Evolutionary conservation across 1,284 basidiomycete genomes (phyloP).

Genomic region (Apiotrichum sp.): DNA sequence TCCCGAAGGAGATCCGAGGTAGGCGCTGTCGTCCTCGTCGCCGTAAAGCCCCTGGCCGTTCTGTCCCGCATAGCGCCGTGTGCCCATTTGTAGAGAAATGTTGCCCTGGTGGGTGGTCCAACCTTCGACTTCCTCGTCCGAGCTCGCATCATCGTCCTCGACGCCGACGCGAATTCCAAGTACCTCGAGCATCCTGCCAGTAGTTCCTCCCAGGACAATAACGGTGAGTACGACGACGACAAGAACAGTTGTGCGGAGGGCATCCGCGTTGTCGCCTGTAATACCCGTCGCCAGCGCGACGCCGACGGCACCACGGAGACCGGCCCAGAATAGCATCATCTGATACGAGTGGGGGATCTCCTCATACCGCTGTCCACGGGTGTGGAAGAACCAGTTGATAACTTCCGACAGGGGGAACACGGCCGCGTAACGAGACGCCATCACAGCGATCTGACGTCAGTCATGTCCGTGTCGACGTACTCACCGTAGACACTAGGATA

Average conservation of each 20-base stretch:
- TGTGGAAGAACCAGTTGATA: constrained; percentile 84
- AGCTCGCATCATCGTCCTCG: constrained; percentile 78
- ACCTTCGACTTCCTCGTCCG: constrained; percentile 65
- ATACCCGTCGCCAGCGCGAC: constrained; percentile 95
- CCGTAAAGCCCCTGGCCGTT: constrained; percentile 37
- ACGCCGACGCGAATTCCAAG: constrained; percentile 95
- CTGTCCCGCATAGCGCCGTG: constrained; percentile 37
- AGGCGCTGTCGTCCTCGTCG: constrained; percentile 25
- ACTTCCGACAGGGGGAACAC: constrained; percentile 95
- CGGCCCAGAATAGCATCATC: constrained; percentile 99
- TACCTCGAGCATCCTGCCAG: constrained; percentile 91
- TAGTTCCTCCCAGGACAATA: constrained; percentile 92
- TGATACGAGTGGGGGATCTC: constrained; percentile 92
- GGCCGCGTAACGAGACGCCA: constrained; percentile 89
- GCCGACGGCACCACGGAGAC: constrained; percentile 89
- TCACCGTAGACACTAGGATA: constrained; percentile 72
- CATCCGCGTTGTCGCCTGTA: constrained; percentile 82
- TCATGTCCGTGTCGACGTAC: constrained; percentile 14
- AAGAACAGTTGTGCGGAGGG: constrained; percentile 86
- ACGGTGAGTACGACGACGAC: constrained; percentile 95
- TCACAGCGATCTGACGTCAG: constrained; percentile 61
- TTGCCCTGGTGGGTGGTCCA: constrained; percentile 37
- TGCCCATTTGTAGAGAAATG: constrained; percentile 37
- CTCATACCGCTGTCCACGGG: constrained; percentile 73
- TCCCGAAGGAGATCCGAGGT: constrained; percentile 17